Evolutionary conservation across 192 early-diverging fungal species (phyloP), one percentile per base, ranked within the genome.

Genomic region (Coemansia sp.): DNA sequence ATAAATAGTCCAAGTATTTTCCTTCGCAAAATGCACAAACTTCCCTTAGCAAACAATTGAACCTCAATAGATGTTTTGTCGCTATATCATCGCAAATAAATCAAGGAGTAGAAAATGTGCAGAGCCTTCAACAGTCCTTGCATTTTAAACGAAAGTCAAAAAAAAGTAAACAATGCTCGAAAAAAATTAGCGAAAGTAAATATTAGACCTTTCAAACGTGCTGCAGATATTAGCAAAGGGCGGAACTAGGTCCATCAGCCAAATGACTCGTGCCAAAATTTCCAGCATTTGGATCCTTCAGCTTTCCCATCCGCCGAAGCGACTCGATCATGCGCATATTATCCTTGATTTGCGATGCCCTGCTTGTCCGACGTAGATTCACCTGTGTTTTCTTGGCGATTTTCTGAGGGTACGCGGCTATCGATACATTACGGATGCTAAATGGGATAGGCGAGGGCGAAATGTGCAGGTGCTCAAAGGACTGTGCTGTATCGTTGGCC

Each of bases 271-370:
- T 26, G 21, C 25, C 25, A 51, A 51, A 26, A 8, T 23, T 25
- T 23, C 48, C 20, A 26, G 48, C 21, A 13, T 26, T 42, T 4
- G 64, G 39, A 28, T 63, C 66, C 31, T 66, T 72, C 68, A 61
- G 64, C 56, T 81, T 81, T 45, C 72, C 78, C 78, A 81, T 81
- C 40, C 72, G 77, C 25, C 72, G 68, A 40, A 80, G 66, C 7
- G 77, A 71, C 64, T 74, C 77, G n/a, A 80, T 66, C 77, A 80
- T 80, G 5, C 72, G 72, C 65, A 64, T 7, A 25, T 51, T 67
- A 13, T 75, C 72, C 39, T 71, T 71, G 35, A 39, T 30, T 39
- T 66, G 67, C n/a, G 58, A 13, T 13, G 51, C 33, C 1, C 56
- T 66, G 33, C 70, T 71, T 18, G 21, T 63, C 12, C 72, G 67